Base-by-base conservation (phyloP, 2,329 filamentous ascomycete genomes). In the Arthroderma sp. region DNA sequence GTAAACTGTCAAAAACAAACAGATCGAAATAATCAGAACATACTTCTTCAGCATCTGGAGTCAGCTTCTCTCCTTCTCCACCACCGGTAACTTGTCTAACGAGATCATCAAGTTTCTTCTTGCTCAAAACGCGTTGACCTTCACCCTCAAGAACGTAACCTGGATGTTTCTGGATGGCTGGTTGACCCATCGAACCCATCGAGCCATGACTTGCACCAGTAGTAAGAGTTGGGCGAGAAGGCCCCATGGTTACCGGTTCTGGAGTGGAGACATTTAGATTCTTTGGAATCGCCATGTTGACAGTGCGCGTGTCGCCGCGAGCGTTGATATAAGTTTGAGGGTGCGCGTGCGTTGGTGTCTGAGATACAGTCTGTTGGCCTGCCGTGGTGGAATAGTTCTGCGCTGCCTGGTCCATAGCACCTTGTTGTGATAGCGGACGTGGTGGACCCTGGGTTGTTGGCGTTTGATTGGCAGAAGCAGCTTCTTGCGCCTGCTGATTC, bases 31-130 rank as follows among this genome's bases (percentile, higher is more conserved):
- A 40, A 38, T 37, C 41, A 46, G 31, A 36, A 56, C 73, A 62
- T 73, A 93, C 88, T 74, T 96, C 89, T 75, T 98, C 91, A 41
- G 94, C 89, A 54, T 96, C 91, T 0, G 91, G 85, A 29, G 85
- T 85, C 52, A 96, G 68, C 33, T 81, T 76, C 59, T 89, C 85
- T 49, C 79, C 80, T 51, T 85, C 82, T 40, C 78, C 75, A 28
- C 78, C 80, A 44, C 88, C 88, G 32, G 86, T 94, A 47, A 96
- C 87, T 64, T 96, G 89, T 42, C 88, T 79, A 6, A 96, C 88
- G 33, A 98, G 74, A 61, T 95, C 89, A 58, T 98, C 88, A 36
- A 98, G 74, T 68, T 94, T 96, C 69, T 94, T 93, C 76, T 95
- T 95, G 68, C 83, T 93, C n/a, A 98, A 71, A 1, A 98, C 83